These are phyloP conservation scores for Erysimum cheiranthoides DNA, from an alignment of 345 rosid genomes.

Conservation along the genomic window DNA sequence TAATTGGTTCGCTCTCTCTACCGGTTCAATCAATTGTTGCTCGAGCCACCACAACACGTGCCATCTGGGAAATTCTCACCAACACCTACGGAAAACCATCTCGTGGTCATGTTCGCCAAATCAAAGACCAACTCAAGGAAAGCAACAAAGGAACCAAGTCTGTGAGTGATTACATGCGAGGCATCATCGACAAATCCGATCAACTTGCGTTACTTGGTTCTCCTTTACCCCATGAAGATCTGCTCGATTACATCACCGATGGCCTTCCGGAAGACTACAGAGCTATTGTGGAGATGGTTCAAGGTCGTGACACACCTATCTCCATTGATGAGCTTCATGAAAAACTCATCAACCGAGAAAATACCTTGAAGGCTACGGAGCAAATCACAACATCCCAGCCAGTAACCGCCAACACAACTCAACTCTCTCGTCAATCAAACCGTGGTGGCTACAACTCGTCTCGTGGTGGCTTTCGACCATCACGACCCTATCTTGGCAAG, in stretches of 20 bases:
- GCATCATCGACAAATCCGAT: not conserved
- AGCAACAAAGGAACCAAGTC: not conserved
- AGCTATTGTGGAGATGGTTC: not conserved
- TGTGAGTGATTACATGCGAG: not conserved
- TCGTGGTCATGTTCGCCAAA: not conserved
- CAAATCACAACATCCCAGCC: rapidly evolving
- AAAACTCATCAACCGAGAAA: not conserved
- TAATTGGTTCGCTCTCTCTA: not conserved
- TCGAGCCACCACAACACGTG: not conserved
- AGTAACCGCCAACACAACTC: not conserved
- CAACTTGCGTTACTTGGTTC: not conserved
- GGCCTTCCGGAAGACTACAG: not conserved
- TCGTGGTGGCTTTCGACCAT: not conserved
- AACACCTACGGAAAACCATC: rapidly evolving
- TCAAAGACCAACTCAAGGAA: not conserved
- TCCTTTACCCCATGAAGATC: not conserved
- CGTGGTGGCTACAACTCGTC: not conserved
- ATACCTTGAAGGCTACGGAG: rapidly evolving
- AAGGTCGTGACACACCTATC: not conserved
- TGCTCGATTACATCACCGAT: not conserved
- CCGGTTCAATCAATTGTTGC: not conserved
- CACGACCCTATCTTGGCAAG: rapidly evolving
- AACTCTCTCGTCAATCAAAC: no score
- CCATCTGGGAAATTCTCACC: not conserved
- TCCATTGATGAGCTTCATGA: not conserved